Evolutionary conservation across 179 eudicot genomes (phyloP).

Genomic region (Gypsophila paniculata): DNA sequence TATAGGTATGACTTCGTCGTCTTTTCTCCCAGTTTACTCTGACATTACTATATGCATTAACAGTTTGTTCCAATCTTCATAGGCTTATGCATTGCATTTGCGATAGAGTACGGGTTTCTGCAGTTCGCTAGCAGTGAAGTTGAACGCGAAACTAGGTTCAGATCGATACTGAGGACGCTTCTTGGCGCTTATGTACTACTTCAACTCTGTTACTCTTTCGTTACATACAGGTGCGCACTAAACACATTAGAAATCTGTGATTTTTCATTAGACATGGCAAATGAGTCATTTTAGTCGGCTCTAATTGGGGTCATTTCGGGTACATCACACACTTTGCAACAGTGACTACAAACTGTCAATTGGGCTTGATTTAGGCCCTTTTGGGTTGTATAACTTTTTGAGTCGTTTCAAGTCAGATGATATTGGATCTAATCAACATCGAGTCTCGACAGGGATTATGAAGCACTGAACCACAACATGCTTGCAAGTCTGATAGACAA

Average conservation of each 20-base stretch:
- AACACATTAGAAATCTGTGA: neutral
- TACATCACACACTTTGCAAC: no score
- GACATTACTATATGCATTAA: neutral
- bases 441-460: constrained; percentile 44
- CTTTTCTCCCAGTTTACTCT: neutral
- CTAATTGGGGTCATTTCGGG: no score
- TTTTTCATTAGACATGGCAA: neutral
- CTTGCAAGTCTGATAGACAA: constrained; percentile 49
- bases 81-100: constrained; percentile 55
- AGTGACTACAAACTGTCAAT: no score
- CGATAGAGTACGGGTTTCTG: constrained; percentile 37
- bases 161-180: constrained; percentile 31
- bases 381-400: no score
- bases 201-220: constrained; percentile 46
- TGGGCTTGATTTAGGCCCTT: no score
- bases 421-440: no score
- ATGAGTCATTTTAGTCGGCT: neutral
- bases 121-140: constrained; percentile 29
- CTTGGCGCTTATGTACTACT: constrained; percentile 33
- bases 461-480: constrained; percentile 60
- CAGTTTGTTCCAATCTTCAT: neutral
- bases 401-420: no score
- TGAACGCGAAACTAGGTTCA: constrained; percentile 34
- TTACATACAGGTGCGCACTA: constrained; percentile 49
- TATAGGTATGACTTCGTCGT: constrained; percentile 40